Evolutionary conservation across 345 rosid genomes (phyloP), one percentile per base, ranked within the genome.

Genomic region (Aquilaria malaccensis): DNA sequence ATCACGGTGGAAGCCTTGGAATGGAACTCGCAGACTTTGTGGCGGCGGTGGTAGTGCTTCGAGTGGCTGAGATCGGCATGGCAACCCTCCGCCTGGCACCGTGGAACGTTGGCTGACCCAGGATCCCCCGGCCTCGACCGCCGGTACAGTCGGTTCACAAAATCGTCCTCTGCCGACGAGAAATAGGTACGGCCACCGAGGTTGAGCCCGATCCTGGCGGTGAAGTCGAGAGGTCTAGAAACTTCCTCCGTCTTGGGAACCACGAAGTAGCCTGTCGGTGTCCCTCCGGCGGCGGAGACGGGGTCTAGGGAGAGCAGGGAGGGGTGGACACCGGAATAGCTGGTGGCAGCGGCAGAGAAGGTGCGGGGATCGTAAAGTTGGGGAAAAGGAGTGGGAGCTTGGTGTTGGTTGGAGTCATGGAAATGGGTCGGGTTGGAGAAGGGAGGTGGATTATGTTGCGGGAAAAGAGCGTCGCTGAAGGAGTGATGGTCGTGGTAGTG

Each of bases 71-170:
- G 90, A 76, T 94, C 97, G 33, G 90, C 96, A 77, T 82, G 83
- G 81, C 99, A 94, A 30, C 99, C 97, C 62, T 94, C 99, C 2
- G 96, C 99, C 65, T 94, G 99, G 60, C 99, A 94, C 66, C 97
- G 64, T 0, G 96, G 95, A 1, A 72, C 69, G 76, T 78, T 89
- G 0, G 74, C 55, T 31, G 86, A 63, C 6, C 83, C 83, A 29
- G 74, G 54, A 50, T 86, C 88, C 2, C 85, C 81, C 0, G 91
- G 81, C 33, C 93, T 59, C 6, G 97, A 74, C 60, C 99, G 67
- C 68, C 97, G 84, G 81, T 90, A 90, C 4, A 90, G 87, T 52
- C 97, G 71, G 79, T 75, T 94, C 29, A 94, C 95, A 73, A 90
- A 87, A 59, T 90, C 95, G 63, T 86, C 97, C 59, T 94, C 99